These are phyloP conservation scores for Candida krabiensis DNA, from an alignment of 805 yeast genomes.

Conservation along the genomic window DNA sequence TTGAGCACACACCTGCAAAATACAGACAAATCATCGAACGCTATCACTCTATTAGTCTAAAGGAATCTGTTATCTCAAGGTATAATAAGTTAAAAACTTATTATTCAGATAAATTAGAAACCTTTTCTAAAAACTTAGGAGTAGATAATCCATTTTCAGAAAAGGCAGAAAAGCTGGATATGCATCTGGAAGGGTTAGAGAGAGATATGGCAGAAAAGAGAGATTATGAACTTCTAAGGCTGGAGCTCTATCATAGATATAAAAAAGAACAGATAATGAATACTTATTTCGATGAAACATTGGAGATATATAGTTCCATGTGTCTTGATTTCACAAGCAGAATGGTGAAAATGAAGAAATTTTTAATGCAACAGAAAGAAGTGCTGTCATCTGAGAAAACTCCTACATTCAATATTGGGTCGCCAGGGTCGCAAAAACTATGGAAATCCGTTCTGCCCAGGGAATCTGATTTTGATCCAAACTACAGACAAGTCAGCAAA, in stretches of 20 bases:
- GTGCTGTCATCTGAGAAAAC: slow-evolving; percentile 26
- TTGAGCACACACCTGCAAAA: slow-evolving; percentile 5
- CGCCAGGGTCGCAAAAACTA: slow-evolving; percentile 30
- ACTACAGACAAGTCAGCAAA: not conserved
- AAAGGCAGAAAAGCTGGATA: slow-evolving; percentile 7
- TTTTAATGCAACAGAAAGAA: slow-evolving; percentile 31
- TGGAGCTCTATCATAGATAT: slow-evolving; percentile 26
- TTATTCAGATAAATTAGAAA: slow-evolving; percentile 12
- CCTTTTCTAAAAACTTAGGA: slow-evolving; percentile 6
- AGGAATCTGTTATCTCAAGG: slow-evolving; percentile 1
- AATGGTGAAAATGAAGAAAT: slow-evolving; percentile 33
- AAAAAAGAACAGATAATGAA: slow-evolving; percentile 25
- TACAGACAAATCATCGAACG: slow-evolving; percentile 3
- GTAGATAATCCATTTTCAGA: slow-evolving; percentile 14
- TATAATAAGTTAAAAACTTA: slow-evolving; percentile 10
- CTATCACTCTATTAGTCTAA: slow-evolving; percentile 4
- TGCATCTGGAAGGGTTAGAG: slow-evolving; percentile 19
- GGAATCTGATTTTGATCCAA: not conserved
- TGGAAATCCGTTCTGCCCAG: slow-evolving; percentile 28
- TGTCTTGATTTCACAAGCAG: slow-evolving; percentile 28
- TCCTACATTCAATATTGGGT: slow-evolving; percentile 29
- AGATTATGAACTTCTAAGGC: slow-evolving; percentile 32
- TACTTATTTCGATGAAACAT: slow-evolving; percentile 24
- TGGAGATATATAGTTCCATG: slow-evolving; percentile 28
- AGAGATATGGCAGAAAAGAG: slow-evolving; percentile 34